Percentiles rank a stretch among this genome's conserved stretches.
Evolutionary conservation across 1,284 basidiomycete species (phyloP).

Genomic region (Ganoderma multipileum): DNA sequence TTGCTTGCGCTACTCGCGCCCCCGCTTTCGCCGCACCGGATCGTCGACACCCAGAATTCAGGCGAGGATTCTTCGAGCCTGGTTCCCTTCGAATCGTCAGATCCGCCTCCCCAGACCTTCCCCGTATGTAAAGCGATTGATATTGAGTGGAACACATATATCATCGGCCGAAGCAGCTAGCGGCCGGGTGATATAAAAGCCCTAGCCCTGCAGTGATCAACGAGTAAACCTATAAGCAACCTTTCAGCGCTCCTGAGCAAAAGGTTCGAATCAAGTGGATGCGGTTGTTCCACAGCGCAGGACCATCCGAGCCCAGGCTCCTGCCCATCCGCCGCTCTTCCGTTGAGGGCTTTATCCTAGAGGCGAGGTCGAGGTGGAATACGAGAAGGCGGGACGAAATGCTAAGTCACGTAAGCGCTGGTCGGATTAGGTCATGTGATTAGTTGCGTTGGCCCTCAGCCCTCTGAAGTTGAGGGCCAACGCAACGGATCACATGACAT

Average conservation of each 20-base stretch:
- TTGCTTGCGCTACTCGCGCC: too few relatives aligned
- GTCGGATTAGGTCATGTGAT: too few relatives aligned
- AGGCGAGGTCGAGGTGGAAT: too few relatives aligned
- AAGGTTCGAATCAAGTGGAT: neutral
- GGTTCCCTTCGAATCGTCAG: neutral
- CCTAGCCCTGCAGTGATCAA: neutral
- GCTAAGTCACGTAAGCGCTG: too few relatives aligned
- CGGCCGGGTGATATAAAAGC: neutral
- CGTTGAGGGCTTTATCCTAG: too few relatives aligned
- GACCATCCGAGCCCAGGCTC: neutral
- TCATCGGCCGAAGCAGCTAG: neutral
- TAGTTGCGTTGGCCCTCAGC: too few relatives aligned
- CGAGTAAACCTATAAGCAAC: neutral
- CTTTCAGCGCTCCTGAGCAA: neutral
- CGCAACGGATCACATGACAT: too few relatives aligned
- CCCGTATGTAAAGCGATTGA: too few relatives aligned
- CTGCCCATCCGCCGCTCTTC: too few relatives aligned
- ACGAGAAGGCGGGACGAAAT: too few relatives aligned
- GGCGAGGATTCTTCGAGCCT: slow-evolving; percentile 9
- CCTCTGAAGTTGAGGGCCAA: too few relatives aligned
- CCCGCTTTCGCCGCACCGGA: slow-evolving; percentile 9
- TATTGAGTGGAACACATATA: neutral
- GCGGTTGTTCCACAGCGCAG: neutral
- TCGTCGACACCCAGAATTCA: slow-evolving; percentile 17
- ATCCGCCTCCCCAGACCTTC: neutral